Evolutionary conservation across 371 early-diverging fungal genomes (phyloP).

Genomic region (Synchytrium microbalum): DNA sequence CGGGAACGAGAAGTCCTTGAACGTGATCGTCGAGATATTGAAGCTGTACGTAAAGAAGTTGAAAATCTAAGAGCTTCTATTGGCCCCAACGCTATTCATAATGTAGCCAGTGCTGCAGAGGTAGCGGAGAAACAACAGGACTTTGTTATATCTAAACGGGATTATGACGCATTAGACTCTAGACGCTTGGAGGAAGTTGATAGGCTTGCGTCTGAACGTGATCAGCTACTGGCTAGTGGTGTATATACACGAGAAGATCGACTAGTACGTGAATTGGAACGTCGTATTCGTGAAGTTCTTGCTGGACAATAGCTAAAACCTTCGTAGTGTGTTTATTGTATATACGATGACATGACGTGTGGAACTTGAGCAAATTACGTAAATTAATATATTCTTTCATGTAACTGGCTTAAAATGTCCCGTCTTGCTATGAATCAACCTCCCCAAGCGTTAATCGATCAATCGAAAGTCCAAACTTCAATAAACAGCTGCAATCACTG

Average conservation of each 20-base stretch:
- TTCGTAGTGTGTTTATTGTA: too few species aligned
- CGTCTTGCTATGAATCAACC: too few species aligned
- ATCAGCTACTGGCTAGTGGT: conserved; percentile 29
- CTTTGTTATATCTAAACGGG: not conserved
- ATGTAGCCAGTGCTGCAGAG: too few species aligned
- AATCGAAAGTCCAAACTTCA: too few species aligned
- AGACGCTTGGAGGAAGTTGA: conserved; percentile 24
- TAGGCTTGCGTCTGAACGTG: conserved; percentile 32
- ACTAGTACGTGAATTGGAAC: conserved; percentile 34
- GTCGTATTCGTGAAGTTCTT: not conserved
- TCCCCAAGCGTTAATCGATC: too few species aligned
- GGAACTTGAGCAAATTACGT: too few species aligned
- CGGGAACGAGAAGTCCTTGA: not conserved
- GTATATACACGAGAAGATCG: conserved; percentile 34
- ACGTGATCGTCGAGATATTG: conserved; percentile 2
- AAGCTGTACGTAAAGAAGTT: not conserved
- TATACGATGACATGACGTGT: too few species aligned
- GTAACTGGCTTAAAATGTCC: too few species aligned
- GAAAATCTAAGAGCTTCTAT: not conserved
- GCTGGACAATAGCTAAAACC: too few species aligned
- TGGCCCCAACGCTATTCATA: not conserved
- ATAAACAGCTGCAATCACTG: too few species aligned
- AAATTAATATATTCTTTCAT: too few species aligned
- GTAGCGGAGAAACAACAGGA: too few species aligned
- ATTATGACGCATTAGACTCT: conserved; percentile 16